Evolutionary conservation across 495 filamentous ascomycete genomes (phyloP), one percentile per base, ranked within the genome.

Genomic region (Thermochaetoides thermophila): DNA sequence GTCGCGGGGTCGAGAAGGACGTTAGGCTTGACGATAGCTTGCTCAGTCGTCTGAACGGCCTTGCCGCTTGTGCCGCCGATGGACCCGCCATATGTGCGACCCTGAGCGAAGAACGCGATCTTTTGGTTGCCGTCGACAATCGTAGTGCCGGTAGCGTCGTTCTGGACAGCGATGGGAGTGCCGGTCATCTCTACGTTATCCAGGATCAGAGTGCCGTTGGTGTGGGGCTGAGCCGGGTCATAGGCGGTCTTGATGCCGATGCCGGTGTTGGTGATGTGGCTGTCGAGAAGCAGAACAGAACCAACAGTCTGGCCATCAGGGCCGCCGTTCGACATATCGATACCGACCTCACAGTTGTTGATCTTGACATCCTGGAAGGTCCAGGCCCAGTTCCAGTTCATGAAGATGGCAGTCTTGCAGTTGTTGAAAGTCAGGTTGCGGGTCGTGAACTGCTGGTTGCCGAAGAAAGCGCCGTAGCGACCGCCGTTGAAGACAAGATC

Each of bases 331-430:
- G 80, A 71, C 72, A 95, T 84, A 50, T 91, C 81, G 27, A 44
- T 44, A 20, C 41, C 41, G 17, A 44, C 29, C 3, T 31, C 28
- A 37, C 41, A 44, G 37, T 83, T 78, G 54, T 82, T 79, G 64
- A 96, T 81, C 10, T 61, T 68, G 27, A 94, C 46, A 13, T 73
- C 79, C 52, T 91, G 84, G 60, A 89, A 73, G 34, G 73, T 77
- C 80, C 84, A 96, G 7, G 77, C 71, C 87, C 84, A 92, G 57
- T 85, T 79, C 85, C 84, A 93, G 66, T 87, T 86, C 80, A 85
- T 81, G 61, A 70, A 89, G 38, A 94, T 75, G 32, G 81, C 84
- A 15, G 86, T 94, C 46, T 84, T 67, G 60, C 82, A 89, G 56
- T 74, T 70, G 48, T 85, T 89, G 68, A 94, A 94, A 20, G 68